Percentiles rank a stretch among this genome's conserved stretches.
These are phyloP conservation scores for Debaryomyces castellii DNA, from an alignment of 805 yeast genomes.

Conservation along the genomic window DNA sequence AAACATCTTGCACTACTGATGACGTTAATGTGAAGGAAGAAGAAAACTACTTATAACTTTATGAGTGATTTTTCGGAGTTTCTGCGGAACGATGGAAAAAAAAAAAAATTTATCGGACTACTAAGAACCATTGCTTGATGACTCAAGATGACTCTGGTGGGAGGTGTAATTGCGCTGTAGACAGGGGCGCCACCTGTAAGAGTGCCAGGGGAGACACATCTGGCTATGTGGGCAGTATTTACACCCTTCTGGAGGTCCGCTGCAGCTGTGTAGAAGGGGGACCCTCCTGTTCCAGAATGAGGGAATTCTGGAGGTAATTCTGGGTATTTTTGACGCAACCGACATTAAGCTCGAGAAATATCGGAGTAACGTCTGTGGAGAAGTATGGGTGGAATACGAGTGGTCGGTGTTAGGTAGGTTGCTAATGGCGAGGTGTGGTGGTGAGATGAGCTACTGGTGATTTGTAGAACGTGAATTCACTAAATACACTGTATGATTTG, in stretches of 20 bases:
- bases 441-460: not conserved
- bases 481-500: too few species aligned
- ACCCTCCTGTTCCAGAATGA: not conserved
- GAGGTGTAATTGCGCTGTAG: not conserved
- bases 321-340: not conserved
- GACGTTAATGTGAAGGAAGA: not conserved
- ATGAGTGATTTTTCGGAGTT: not conserved
- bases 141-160: not conserved
- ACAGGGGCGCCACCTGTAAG: not conserved
- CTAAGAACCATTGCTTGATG: not conserved
- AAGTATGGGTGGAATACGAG: not conserved
- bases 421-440: not conserved
- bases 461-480: not conserved
- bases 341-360: not conserved
- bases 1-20: conserved; percentile 2
- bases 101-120: conserved; percentile 1
- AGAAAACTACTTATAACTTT: not conserved
- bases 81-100: not conserved
- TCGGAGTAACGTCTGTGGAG: not conserved
- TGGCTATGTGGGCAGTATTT: too few species aligned
- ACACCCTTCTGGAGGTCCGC: too few species aligned
- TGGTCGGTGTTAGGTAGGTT: not conserved
- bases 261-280: not conserved
- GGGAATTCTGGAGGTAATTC: not conserved
- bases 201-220: too few species aligned